Evolutionary conservation across 176 grass and related monocot species (phyloP), one percentile per base, ranked within the genome.

Genomic region (Elymus sibiricus): DNA sequence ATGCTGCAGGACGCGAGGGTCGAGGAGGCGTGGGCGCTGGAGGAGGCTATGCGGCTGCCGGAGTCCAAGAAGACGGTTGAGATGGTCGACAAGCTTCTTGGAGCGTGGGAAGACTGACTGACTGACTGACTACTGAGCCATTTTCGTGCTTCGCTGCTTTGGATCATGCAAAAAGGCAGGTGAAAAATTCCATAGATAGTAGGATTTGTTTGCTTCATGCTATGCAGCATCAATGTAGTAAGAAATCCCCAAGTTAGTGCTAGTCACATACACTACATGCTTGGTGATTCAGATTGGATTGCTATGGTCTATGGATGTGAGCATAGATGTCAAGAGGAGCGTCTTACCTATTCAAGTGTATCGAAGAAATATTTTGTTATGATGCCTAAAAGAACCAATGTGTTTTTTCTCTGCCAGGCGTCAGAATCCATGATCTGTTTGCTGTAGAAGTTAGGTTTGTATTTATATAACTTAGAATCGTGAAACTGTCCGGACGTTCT

Each of bases 1-100:
- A 74, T 91, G 85, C 38, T 87, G 76, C 89, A 87, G 12, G 85
- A 91, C 68, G 81, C 85, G 28, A 91, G 85, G 85, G 51, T 84
- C 69, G 89, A 91, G 68, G 85, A 91, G 39, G 85, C 85, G 29
- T 87, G 59, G 68, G 68, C 80, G 29, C 76, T 91, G 38, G 89
- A 87, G 46, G 85, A 38, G 60, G 85, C 69, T 12, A 84, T 91
- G 85, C 68, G 24, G 76, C 59, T 19, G 76, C 81, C 38, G 39
- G 89, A 87, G 81, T 51, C 26, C 5, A 53, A 39, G 29, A 62
- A 84, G 62, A 37, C 87, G 31, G 76, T 69, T 61, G 76, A 84
- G 76, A 69, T 87, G 69, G 31, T 87, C 9, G 81, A 91, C 76
- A 75, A 80, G 39, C 47, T 91, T 80, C 85, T 91, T 46, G 77